Evolutionary conservation across 768 basidiomycete species (phyloP), one percentile per base, ranked within the genome.

Genomic region (Mycena sanguinolenta): DNA sequence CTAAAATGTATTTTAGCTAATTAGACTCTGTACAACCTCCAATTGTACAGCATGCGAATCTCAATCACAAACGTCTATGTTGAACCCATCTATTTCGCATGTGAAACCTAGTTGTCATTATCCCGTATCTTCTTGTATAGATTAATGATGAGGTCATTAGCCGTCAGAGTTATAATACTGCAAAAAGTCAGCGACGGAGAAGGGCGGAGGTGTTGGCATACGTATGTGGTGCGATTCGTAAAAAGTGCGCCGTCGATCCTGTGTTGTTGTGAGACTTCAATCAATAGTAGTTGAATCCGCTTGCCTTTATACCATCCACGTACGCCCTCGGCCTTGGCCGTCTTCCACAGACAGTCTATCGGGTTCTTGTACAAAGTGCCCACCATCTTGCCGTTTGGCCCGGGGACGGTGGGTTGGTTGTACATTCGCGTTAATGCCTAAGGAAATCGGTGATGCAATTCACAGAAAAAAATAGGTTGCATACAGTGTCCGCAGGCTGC

Each of bases 291-390:
- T 58, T 6, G 30, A 25, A 32, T 3, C 32, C 38, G 58, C 74
- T 17, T 72, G 89, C 95, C 97, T 85, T 98, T 98, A 84, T 99
- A 99, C 93, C 93, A 95, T n/a, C 95, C 98, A 27, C 89, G 84
- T 13, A 96, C 81, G 36, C 98, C 98, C 82, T 99, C 98, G 0
- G 92, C 84, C 78, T 91, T 91, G 73, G 95, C 88, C 0, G 98
- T 99, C 85, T 98, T 98, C 95, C 94, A 97, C 58, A 99, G 84
- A 82, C 97, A 98, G 75, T 98, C 96, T 75, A 98, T 91, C 4
- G 97, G 97, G 77, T 93, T 96, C 79, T 88, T 93, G 82, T 99
- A 98, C 23, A 97, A 82, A 1, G 89, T 83, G 16, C 96, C 97
- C 71, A 89, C 87, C 32, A 88, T 78, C 74, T 84, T 90, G 38